Percentiles rank a stretch among this genome's conserved stretches.
Evolutionary conservation across 2,329 filamentous ascomycete genomes (phyloP).

Genomic region (Cyanodermella asteris): DNA sequence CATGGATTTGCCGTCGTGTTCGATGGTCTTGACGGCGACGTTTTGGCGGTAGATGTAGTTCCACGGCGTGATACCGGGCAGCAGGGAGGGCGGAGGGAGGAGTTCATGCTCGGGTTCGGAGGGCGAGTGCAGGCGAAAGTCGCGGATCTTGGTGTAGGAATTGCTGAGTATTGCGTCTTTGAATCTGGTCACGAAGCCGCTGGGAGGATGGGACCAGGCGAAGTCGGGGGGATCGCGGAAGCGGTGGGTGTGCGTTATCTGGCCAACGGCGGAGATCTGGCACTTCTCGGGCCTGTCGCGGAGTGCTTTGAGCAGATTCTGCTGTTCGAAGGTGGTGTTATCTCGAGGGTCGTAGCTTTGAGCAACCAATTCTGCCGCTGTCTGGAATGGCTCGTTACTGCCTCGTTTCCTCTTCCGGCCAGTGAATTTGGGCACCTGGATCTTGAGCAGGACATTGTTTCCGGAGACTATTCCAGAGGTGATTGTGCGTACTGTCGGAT

Average conservation of each 20-base stretch:
- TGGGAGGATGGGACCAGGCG: slow-evolving; percentile 50
- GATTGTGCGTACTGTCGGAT: slow-evolving; percentile 57
- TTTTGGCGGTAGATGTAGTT: slow-evolving; percentile 87
- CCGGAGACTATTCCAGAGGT: slow-evolving; percentile 53
- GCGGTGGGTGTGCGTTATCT: slow-evolving; percentile 60
- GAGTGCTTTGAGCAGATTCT: slow-evolving; percentile 37
- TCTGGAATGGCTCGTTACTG: slow-evolving; percentile 38
- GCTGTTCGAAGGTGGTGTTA: slow-evolving; percentile 20
- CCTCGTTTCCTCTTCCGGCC: slow-evolving; percentile 70
- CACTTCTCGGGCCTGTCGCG: slow-evolving; percentile 49
- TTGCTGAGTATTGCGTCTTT: slow-evolving; percentile 43
- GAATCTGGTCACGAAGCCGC: slow-evolving; percentile 49
- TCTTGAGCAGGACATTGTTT: slow-evolving; percentile 67
- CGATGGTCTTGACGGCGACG: slow-evolving; percentile 42
- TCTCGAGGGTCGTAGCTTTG: slow-evolving; percentile 10
- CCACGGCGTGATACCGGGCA: too few relatives aligned
- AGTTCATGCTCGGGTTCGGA: slow-evolving; percentile 37
- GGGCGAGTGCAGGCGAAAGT: too few relatives aligned
- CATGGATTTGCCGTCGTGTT: slow-evolving; percentile 36
- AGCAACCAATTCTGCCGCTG: slow-evolving; percentile 10
- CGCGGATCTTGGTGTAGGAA: slow-evolving; percentile 8
- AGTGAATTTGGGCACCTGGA: slow-evolving; percentile 70
- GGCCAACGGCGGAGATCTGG: slow-evolving; percentile 45
- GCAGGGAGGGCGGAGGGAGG: slow-evolving; percentile 62
- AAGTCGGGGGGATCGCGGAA: slow-evolving; percentile 78